Evolutionary conservation across 495 filamentous ascomycete species (phyloP), one percentile per base, ranked within the genome.

Genomic region (Penicillium daleae): DNA sequence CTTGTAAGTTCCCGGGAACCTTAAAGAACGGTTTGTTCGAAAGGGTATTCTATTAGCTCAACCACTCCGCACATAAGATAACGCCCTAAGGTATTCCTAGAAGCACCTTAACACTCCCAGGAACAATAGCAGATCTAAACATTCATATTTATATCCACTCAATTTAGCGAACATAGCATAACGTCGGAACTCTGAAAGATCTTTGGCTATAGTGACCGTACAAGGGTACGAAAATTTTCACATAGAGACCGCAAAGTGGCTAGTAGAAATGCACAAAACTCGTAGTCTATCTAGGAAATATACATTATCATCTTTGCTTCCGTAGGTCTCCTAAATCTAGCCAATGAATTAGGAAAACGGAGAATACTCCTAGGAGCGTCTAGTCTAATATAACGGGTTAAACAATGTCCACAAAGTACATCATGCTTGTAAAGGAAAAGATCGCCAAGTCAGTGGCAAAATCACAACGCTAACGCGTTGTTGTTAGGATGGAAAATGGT

Each of bases 301-400:
- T 10, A 51, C 24, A 51, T 6, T 7, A 31, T 31, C 29, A 31
- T 31, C 29, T 31, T 51, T 51, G 10, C 27, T 19, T 51, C 24
- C 5, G 48, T 27, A 51, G 24, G 22, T 27, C 48, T 27, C 19
- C 17, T 31, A 55, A 55, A 55, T 55, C 52, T n/a, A 24, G 48
- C 10, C 24, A 39, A 56, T 31, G 53, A 37, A 56, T 56, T 21
- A 27, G 22, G 53, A 32, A 27, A 27, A 56, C n/a, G 32, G n/a
- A 56, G 52, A 19, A 39, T 56, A 17, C 31, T 26, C 52, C 46
- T 50, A 50, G 26, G 46, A 50, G 46, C 46, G 22, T 27, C 12
- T 8, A 26, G 19, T 50, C 46, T 27, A 50, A 5, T 2, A 26
- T 24, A 50, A 13, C 46, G 3, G 6, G 19, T 50, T 50, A 27